phyloP scores from a whole-genome alignment of 2,329 filamentous ascomycete species.

The Massarina eburnea region DNA sequence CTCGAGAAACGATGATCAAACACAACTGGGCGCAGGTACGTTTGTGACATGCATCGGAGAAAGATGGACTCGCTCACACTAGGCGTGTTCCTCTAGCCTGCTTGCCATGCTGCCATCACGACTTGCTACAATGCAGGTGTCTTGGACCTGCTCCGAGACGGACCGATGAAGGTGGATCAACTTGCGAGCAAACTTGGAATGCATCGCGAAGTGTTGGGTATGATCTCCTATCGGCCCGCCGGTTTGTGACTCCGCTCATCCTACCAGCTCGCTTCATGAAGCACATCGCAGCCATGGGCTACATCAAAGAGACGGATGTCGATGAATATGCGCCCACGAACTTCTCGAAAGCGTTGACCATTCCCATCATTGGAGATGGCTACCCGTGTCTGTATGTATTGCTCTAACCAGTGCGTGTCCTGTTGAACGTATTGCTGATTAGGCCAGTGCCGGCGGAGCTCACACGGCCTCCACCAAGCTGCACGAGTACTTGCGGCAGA shows the following conservation, averaged over 20 bases:
- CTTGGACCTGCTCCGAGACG: background rate
- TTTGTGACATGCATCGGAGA: background rate
- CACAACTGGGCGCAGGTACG: conserved; percentile 49
- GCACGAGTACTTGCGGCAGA: conserved; percentile 3
- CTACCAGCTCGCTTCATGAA: background rate
- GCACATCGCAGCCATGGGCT: background rate
- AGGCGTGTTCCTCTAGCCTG: background rate
- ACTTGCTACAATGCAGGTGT: background rate
- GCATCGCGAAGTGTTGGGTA: background rate
- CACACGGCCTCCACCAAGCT: background rate
- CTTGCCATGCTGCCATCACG: background rate
- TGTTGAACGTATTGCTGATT: background rate
- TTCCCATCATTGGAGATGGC: conserved; percentile 5
- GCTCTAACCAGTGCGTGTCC: too few species aligned
- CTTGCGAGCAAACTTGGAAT: background rate
- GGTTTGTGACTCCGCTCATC: background rate
- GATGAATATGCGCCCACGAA: conserved; percentile 7
- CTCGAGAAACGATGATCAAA: conserved; percentile 52
- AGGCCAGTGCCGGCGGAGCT: background rate
- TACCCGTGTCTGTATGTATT: conserved; percentile 3
- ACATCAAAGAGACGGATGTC: background rate
- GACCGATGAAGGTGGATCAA: background rate
- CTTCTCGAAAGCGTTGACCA: conserved; percentile 5
- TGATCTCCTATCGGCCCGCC: background rate
- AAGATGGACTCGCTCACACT: background rate